Base-by-base conservation (phyloP, 305 asterid genomes). In the Fraxinus latifolia region DNA sequence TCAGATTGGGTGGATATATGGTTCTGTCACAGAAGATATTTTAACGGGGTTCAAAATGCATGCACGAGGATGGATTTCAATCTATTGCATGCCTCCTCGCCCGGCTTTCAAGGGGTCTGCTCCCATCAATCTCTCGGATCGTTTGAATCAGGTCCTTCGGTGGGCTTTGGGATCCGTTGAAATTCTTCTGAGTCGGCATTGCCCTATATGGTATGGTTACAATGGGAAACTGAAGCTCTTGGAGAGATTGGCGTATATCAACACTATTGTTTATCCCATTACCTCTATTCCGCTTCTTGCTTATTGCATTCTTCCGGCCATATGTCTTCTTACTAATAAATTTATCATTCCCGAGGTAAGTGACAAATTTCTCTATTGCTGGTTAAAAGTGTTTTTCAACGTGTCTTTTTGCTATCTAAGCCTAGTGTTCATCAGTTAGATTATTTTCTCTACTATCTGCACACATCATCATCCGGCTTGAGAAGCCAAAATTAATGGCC, bases 131-230 rank as follows among this genome's bases (percentile, higher is more conserved):
- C 89, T 91, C 70, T 91, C 95, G 0, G 95, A 91, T 85, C 93
- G 95, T 89, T 83, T 91, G 85, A 91, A 91, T 88, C 94, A 91
- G 85, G 93, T 91, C 47, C 95, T 91, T 79, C 87, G 95, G 75
- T 91, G 95, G 95, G 95, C 95, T 77, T 83, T 91, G 36, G 95
- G 95, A 8, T 91, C 95, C 79, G 87, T 91, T 44, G 95, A 91
- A 81, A 91, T 91, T 76, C 86, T 91, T 78, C 84, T 91, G 72
- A 91, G 95, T 60, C 84, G 95, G 81, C 95, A 91, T 89, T 91
- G 95, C 80, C 95, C 95, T 1, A 90, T 91, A 85, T 91, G 95
- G 95, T 90, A 90, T 42, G 95, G 95, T 71, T 90, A 91, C 87
- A 84, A 81, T 19, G 92, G 95, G 39, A 87, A 81, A 73, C 87